A percentile compares a stretch with the other conserved stretches of the same genome.
phyloP scores from a whole-genome alignment of 2,329 filamentous ascomycete genomes.

The Fusarium citri region DNA sequence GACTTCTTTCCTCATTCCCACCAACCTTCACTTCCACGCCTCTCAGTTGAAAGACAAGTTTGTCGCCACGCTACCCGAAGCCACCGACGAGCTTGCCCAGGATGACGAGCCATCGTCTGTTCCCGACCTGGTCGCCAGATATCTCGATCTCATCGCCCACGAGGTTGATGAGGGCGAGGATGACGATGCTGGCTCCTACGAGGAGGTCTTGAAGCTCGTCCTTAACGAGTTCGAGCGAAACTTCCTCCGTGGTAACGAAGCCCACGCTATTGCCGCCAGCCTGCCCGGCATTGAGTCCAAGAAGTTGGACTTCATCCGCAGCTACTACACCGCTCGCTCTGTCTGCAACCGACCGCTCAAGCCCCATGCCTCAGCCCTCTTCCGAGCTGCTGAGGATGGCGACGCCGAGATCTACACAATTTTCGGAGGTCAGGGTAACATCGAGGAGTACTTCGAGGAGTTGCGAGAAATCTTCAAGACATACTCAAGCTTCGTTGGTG shows the following conservation, averaged over 20 bases:
- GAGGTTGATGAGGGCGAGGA: constrained; percentile 96
- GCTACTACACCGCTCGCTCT: constrained; percentile 90
- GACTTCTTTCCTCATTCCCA: constrained; percentile 94
- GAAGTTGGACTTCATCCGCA: constrained; percentile 88
- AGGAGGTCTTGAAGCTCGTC: constrained; percentile 91
- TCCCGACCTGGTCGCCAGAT: constrained; percentile 90
- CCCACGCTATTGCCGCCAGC: constrained; percentile 86
- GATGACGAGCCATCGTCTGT: constrained; percentile 99
- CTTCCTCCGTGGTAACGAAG: constrained; percentile 95
- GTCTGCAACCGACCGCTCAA: constrained; percentile 88
- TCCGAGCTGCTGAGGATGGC: constrained; percentile 86
- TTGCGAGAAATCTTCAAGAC: constrained; percentile 90
- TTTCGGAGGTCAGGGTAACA: constrained; percentile 97
- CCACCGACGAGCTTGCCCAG: constrained; percentile 96
- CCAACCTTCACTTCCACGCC: constrained; percentile 94
- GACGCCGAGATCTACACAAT: constrained; percentile 91
- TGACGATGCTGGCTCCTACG: constrained; percentile 85
- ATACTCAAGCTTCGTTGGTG: constrained; percentile 90
- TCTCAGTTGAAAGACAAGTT: constrained; percentile 94
- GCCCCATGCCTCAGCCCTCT: constrained; percentile 91
- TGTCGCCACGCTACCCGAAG: constrained; percentile 82
- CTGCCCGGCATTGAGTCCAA: constrained; percentile 93
- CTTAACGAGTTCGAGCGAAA: constrained; percentile 96
- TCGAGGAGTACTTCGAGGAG: constrained; percentile 99
- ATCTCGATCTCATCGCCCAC: constrained; percentile 87